These are phyloP conservation scores for Hapsidospora chrysogenum DNA, from an alignment of 495 filamentous ascomycete species.

Conservation along the genomic window DNA sequence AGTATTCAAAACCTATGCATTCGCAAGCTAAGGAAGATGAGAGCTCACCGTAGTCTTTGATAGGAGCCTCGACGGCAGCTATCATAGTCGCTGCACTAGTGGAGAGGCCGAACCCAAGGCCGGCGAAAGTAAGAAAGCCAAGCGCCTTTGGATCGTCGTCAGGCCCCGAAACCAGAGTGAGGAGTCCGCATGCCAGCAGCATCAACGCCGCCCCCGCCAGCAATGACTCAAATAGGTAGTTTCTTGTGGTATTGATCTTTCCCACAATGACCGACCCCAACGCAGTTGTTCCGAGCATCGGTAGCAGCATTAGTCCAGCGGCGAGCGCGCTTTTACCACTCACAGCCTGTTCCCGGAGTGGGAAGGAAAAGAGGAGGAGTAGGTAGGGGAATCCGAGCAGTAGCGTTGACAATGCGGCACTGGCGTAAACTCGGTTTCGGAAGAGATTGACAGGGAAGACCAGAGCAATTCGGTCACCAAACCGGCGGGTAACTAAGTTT, in stretches of 20 bases:
- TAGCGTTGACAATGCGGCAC: constrained; percentile 23
- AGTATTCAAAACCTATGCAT: neutral
- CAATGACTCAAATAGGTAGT: constrained; percentile 19
- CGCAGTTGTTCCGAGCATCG: constrained; percentile 31
- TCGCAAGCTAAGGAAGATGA: neutral
- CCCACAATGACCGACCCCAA: constrained; percentile 28
- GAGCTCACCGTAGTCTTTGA: constrained; percentile 19
- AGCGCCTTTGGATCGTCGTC: constrained; percentile 18
- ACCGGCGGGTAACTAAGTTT: constrained; percentile 9
- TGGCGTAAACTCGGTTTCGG: constrained; percentile 22
- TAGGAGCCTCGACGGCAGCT: constrained; percentile 13
- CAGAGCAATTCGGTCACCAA: constrained; percentile 14
- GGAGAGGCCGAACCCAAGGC: constrained; percentile 27
- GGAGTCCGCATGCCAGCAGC: constrained; percentile 20
- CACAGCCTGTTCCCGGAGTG: constrained; percentile 41
- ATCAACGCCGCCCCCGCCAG: constrained; percentile 14
- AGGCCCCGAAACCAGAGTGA: constrained; percentile 16
- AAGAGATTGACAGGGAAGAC: constrained; percentile 26
- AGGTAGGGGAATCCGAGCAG: constrained; percentile 40
- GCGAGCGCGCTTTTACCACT: constrained; percentile 26
- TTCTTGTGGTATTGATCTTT: constrained; percentile 13
- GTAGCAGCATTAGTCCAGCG: constrained; percentile 42
- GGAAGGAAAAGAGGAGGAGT: constrained; percentile 36
- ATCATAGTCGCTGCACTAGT: constrained; percentile 21
- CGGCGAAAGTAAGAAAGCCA: constrained; percentile 25